Base-by-base conservation (phyloP, 345 rosid species). In the Streptanthus diversifolius region DNA sequence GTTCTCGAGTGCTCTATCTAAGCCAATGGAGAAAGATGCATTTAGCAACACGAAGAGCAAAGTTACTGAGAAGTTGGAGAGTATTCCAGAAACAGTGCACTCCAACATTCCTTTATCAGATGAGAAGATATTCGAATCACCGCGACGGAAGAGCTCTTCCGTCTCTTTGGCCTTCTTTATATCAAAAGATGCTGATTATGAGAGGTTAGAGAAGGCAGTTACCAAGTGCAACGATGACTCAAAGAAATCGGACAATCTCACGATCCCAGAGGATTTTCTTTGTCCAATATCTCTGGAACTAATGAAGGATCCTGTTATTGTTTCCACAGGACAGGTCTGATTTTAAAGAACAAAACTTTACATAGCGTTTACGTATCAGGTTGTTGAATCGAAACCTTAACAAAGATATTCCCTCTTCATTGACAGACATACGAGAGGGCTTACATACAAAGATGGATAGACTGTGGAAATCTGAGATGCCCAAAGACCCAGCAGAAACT, bases 401-500 rank as follows among this genome's bases (percentile, higher is more conserved):
- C 32, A 9, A 13, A 29, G 29, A 56, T 47, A 1, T 29, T 40
- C 53, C 27, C 37, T 70, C 19, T 70, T 79, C 61, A 36, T 81
- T 70, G 79, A 65, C 95, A 95, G 98, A 95, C 99, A 18, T 95
- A 95, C 68, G 99, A 95, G 79, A 87, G 96, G 79, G 84, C 93
- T 3, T 90, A 85, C 81, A 88, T 95, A 32, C 96, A 91, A 70
- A 88, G 96, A 68, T 95, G 99, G 98, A 90, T 91, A 47, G 92
- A 88, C 80, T 79, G 87, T 21, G 93, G 97, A 67, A 90, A 91
- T 51, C 43, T 66, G 33, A 87, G 87, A 24, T 95, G 99, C 54
- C 99, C 99, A 0, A 95, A 91, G 84, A 90, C 99, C 8, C 93
- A 84, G 77, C 99, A 88, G 84, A 86, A 86, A 79, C 99, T 91